Conservation (phyloP, 2,329 filamentous ascomycete genomes). For the Colletotrichum sublineola region DNA sequence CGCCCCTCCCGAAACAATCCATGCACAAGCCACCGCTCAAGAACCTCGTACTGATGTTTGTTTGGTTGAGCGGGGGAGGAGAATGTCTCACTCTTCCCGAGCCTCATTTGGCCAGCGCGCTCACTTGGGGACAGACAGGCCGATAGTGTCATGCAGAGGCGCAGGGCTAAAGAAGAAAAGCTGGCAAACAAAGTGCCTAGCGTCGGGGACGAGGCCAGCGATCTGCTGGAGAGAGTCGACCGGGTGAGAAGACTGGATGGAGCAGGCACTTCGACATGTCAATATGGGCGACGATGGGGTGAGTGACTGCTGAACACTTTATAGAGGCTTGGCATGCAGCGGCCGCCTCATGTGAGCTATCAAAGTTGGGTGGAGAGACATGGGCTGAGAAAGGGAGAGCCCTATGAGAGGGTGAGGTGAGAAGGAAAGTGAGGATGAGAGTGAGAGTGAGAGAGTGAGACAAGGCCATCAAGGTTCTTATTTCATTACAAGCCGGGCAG, state of each 20-base stretch:
- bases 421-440: not conserved
- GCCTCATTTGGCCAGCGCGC: not conserved
- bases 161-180: too few species aligned
- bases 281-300: constrained; percentile 2
- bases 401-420: not conserved
- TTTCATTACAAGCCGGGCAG: not conserved
- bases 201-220: not conserved
- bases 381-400: too few species aligned
- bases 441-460: not conserved
- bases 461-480: constrained; percentile 39
- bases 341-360: constrained; percentile 21
- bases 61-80: too few species aligned
- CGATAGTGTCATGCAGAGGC: constrained; percentile 11
- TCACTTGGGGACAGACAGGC: not conserved
- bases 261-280: not conserved
- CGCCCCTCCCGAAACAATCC: not conserved
- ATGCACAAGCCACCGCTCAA: not conserved
- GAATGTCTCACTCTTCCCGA: not conserved
- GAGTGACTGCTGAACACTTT: not conserved
- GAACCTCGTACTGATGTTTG: not conserved
- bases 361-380: constrained; percentile 17
- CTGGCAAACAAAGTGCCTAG: not conserved
- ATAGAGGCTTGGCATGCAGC: constrained; percentile 35
- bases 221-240: not conserved
- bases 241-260: not conserved